A percentile compares a stretch with the other conserved stretches of the same genome.
Conservation (phyloP, 805 yeast species). For the Sugiyamaella floridensis region DNA sequence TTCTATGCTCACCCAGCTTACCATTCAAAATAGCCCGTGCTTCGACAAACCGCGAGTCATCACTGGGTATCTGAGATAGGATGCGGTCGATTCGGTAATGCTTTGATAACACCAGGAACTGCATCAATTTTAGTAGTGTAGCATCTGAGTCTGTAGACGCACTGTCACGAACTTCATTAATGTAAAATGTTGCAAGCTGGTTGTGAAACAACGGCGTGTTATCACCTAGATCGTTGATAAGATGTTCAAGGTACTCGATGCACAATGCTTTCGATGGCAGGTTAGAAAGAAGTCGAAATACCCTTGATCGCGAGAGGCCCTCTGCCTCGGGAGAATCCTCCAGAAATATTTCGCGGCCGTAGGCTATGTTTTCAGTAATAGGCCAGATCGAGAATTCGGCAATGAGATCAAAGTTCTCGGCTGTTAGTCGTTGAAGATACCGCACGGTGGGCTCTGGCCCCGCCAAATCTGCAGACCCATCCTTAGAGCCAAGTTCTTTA, state of each 20-base stretch:
- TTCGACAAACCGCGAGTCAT: slow-evolving; percentile 25
- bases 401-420: slow-evolving; percentile 43
- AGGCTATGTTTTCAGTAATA: slow-evolving; percentile 32
- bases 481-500: slow-evolving; percentile 29
- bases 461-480: slow-evolving; percentile 23
- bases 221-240: slow-evolving; percentile 38
- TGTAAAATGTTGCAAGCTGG: slow-evolving; percentile 40
- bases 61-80: slow-evolving; percentile 24
- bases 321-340: slow-evolving; percentile 57
- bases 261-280: slow-evolving; percentile 25
- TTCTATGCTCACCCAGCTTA: slow-evolving; percentile 52
- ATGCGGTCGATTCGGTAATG: slow-evolving; percentile 37
- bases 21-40: slow-evolving; percentile 53
- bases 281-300: slow-evolving; percentile 46
- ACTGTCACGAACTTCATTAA: slow-evolving; percentile 25
- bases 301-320: slow-evolving; percentile 45
- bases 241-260: slow-evolving; percentile 46
- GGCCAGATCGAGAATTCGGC: slow-evolving; percentile 53
- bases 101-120: slow-evolving; percentile 31
- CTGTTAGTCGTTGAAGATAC: slow-evolving; percentile 19
- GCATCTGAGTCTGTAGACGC: slow-evolving; percentile 12
- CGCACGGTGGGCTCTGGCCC: slow-evolving; percentile 19
- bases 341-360: slow-evolving; percentile 52
- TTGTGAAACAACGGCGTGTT: slow-evolving; percentile 36
- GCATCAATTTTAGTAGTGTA: slow-evolving; percentile 29